A percentile compares a stretch with the other conserved stretches of the same genome.
Conservation (phyloP, 2,329 filamentous ascomycete genomes). For the Exophiala aquamarina region DNA sequence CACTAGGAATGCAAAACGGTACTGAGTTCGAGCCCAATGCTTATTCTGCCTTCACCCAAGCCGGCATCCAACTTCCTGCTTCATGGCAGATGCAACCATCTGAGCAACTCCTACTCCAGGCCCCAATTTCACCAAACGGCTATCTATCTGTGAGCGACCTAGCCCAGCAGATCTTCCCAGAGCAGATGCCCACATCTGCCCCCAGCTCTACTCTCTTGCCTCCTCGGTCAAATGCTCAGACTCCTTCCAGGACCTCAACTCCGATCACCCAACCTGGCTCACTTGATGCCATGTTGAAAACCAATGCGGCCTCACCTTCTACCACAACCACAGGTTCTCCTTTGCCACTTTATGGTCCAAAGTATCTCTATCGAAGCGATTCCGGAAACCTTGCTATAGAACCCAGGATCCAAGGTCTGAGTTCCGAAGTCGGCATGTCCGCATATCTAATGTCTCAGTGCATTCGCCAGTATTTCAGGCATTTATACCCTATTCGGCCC, state of each 20-base stretch:
- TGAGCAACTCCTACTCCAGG: slow-evolving; percentile 25
- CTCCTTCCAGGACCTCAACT: slow-evolving; percentile 17
- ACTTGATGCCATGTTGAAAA: slow-evolving; percentile 21
- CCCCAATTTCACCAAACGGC: slow-evolving; percentile 24
- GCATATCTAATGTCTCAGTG: slow-evolving; percentile 28
- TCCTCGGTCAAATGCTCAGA: slow-evolving; percentile 10
- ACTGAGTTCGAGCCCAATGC: slow-evolving; percentile 19
- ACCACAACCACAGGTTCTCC: slow-evolving; percentile 25
- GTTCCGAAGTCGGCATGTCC: slow-evolving; percentile 27
- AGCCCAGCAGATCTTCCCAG: slow-evolving; percentile 28
- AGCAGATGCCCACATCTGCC: slow-evolving; percentile 4
- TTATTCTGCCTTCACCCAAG: slow-evolving; percentile 25
- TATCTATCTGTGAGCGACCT: slow-evolving; percentile 29
- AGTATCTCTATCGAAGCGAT: slow-evolving; percentile 26
- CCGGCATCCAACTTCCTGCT: slow-evolving; percentile 25
- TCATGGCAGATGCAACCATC: slow-evolving; percentile 27
- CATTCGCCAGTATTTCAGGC: slow-evolving; percentile 28
- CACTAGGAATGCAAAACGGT: slow-evolving; percentile 21
- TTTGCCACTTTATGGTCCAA: slow-evolving; percentile 22
- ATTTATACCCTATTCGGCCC: slow-evolving; percentile 27
- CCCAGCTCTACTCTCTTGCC: neutral
- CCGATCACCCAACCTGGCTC: slow-evolving; percentile 21
- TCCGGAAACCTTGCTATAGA: slow-evolving; percentile 21
- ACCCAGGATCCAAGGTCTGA: slow-evolving; percentile 21
- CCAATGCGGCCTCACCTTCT: slow-evolving; percentile 12